Evolutionary conservation across 2,329 filamentous ascomycete genomes (phyloP).

Genomic region (Berkeleyomyces basicola): DNA sequence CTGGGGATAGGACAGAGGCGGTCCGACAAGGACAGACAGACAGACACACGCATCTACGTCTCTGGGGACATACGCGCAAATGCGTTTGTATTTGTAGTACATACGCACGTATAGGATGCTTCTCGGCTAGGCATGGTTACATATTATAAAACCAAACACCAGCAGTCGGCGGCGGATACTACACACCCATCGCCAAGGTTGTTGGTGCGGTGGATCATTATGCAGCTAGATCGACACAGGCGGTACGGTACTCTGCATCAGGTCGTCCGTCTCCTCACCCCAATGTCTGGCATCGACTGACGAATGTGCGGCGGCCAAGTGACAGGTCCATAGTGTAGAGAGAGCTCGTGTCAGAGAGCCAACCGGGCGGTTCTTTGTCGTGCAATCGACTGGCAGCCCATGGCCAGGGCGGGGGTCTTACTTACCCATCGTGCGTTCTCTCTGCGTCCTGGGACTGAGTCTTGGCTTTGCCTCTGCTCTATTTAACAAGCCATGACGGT

Average conservation of each 20-base stretch:
- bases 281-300: not conserved
- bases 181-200: not conserved
- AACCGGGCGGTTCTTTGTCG: no score
- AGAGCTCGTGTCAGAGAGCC: no score
- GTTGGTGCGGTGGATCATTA: not conserved
- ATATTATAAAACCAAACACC: not conserved
- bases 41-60: not conserved
- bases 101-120: not conserved
- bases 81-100: not conserved
- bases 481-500: slow-evolving; percentile 1
- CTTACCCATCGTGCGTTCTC: not conserved
- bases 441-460: not conserved
- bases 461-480: not conserved
- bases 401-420: not conserved
- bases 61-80: not conserved
- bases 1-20: not conserved
- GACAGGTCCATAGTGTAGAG: no score
- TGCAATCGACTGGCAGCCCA: not conserved
- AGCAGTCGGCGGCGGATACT: not conserved
- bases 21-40: not conserved
- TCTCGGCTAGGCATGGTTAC: not conserved
- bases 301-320: not conserved
- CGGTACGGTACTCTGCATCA: not conserved
- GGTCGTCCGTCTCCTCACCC: not conserved
- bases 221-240: not conserved